Evolutionary conservation across 345 rosid genomes (phyloP), one percentile per base, ranked within the genome.

Genomic region (Citrus unshiu): DNA sequence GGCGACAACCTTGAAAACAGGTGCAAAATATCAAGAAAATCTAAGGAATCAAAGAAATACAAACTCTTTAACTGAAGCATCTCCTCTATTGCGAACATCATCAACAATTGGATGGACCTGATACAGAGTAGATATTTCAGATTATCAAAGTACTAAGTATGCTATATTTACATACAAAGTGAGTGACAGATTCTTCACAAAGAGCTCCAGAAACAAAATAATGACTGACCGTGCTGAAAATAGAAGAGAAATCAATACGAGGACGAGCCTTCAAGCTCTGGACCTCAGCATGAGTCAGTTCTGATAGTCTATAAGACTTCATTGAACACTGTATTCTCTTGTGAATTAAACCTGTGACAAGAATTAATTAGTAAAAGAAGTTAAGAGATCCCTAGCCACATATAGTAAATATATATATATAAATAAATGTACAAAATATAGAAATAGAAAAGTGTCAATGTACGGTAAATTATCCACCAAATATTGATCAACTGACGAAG

Each of bases 81-180:
- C 98, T 24, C 99, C 98, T 83, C 88, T 79, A 80, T 63, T 83
- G 39, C 88, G 94, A 63, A 93, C 92, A 27, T 88, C 97, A 72
- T 93, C 96, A 63, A 95, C 86, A 58, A 95, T 95, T 1, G 98
- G 99, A 27, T 83, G 87, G 29, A 93, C 91, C 98, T 90, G 70
- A 79, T 9, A 71, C 7, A 65, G 18, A 58, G 49, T 29, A 39
- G 16, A 62, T 8, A 29, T n/a, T 40, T 67, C 73, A 35, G 49
- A 25, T 56, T 35, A 57, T 57, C 51, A 57, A 34, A 57, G 43
- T 0, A 72, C 9, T 32, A 2, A n/a, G n/a, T 29, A 8, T 3
- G 34, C 0, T 46, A 70, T 40, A 40, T 16, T 1, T 27, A 29
- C 24, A 29, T 1, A 49, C 18, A 29, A 46, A 25, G 12, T 14